A percentile compares a stretch with the other conserved stretches of the same genome.
These are phyloP conservation scores for Saccharomyces hybrid DNA, from an alignment of 1,139 yeast species.

Conservation along the genomic window DNA sequence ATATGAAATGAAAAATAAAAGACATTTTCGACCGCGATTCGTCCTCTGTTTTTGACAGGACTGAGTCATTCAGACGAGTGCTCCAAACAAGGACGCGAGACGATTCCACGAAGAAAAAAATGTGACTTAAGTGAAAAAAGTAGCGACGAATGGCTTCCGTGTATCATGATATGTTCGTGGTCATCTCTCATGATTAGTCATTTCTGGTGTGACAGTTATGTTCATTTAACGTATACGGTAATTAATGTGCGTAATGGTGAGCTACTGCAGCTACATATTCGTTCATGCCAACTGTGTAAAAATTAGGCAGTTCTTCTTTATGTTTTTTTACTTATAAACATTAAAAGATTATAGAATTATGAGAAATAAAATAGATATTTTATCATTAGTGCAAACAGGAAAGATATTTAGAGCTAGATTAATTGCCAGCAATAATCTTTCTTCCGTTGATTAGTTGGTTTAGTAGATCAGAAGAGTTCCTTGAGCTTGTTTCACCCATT, in stretches of 20 bases:
- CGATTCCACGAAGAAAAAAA: neutral
- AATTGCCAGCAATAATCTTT: slow-evolving; percentile 35
- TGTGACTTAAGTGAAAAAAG: slow-evolving; percentile 14
- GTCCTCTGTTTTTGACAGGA: neutral
- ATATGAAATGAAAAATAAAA: slow-evolving; percentile 1
- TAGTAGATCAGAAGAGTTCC: slow-evolving; percentile 53
- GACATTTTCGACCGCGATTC: neutral
- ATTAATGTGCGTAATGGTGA: too few relatives aligned
- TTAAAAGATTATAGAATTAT: neutral
- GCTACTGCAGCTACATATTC: too few relatives aligned
- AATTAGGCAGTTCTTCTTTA: too few relatives aligned
- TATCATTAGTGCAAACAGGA: neutral
- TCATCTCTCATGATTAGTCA: neutral
- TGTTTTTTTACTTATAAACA: neutral
- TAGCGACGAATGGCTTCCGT: slow-evolving; percentile 8
- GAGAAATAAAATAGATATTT: neutral
- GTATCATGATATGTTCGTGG: neutral
- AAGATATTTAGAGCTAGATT: neutral
- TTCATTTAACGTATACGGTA: too few relatives aligned
- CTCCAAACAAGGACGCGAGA: neutral
- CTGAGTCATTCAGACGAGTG: neutral
- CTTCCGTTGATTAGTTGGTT: slow-evolving; percentile 67
- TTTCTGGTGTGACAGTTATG: neutral
- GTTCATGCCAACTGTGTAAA: too few relatives aligned
- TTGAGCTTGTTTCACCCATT: slow-evolving; percentile 17